Base-by-base conservation (phyloP, 768 basidiomycete species). In the Suillus sp. region DNA sequence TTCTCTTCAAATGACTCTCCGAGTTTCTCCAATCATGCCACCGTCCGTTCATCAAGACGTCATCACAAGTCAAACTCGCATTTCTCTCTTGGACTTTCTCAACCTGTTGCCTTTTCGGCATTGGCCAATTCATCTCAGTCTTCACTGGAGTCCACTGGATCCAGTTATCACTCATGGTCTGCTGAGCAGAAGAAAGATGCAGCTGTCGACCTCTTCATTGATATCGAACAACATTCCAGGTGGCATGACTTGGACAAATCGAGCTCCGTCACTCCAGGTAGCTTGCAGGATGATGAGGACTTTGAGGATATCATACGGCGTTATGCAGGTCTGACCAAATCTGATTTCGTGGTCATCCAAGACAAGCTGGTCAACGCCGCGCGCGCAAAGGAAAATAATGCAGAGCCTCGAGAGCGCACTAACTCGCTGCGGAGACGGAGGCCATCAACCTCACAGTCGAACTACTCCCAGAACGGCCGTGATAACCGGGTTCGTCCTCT, bases 161-260 rank as follows among this genome's bases (percentile, higher is more conserved):
- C 93, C 3, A 94, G 93, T 74, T 94, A 91, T 73, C 92, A 93
- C 71, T 92, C 92, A 4, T 87, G 83, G 83, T 90, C 92, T 61
- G 86, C 77, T 25, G 86, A 75, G 55, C 75, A 87, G 64, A 78
- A 77, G 66, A 83, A 83, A 62, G 86, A 89, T 65, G 79, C 79
- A 51, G 72, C 81, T 56, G 73, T 84, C 59, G 81, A 79, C 53
- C 68, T 91, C 27, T 86, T 92, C 71, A 80, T 74, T 40, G 83
- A 84, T 59, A 65, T 67, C 16, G 72, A 78, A 10, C 84, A 85
- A 54, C 82, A 81, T 38, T 77, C 83, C 37, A 77, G 81, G 3
- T 93, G 90, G 91, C 87, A 89, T 72, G 88, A 91, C 59, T 76
- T 90, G 59, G 81, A 82, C 60, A 82, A 82, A 65, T 80, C 83